Conservation (phyloP, 371 early-diverging fungal species). For the Chytridium lagenaria region DNA sequence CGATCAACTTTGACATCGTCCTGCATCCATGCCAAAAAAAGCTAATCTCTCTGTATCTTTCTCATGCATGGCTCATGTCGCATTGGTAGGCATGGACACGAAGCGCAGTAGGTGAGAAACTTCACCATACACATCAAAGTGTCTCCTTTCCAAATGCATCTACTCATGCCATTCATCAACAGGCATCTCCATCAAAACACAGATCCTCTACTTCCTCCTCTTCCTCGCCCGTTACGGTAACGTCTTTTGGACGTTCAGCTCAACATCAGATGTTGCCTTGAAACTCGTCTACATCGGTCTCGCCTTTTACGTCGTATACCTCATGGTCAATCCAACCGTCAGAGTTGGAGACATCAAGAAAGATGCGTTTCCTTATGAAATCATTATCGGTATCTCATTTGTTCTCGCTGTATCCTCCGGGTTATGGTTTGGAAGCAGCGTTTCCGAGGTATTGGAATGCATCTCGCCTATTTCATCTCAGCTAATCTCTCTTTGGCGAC, state of each 20-base stretch:
- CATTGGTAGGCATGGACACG: slow-evolving; percentile 3
- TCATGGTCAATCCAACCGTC: background rate
- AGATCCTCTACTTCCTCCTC: slow-evolving; percentile 17
- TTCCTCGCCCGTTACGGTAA: slow-evolving; percentile 7
- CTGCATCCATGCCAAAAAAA: too few relatives aligned
- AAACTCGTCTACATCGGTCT: slow-evolving; percentile 18
- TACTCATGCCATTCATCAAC: background rate
- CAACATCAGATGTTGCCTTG: background rate
- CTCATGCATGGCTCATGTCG: background rate
- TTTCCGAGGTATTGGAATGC: background rate
- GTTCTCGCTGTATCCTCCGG: background rate
- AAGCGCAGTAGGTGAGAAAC: slow-evolving; percentile 13
- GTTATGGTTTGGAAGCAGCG: background rate
- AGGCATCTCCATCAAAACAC: slow-evolving; percentile 9
- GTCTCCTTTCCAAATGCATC: background rate
- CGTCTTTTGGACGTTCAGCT: slow-evolving; percentile 11
- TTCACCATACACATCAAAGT: too few relatives aligned
- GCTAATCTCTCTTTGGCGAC: background rate
- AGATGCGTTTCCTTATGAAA: slow-evolving; percentile 19
- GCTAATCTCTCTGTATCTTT: background rate
- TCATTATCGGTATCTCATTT: background rate
- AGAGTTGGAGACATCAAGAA: slow-evolving; percentile 10
- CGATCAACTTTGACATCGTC: too few relatives aligned
- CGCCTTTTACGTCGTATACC: slow-evolving; percentile 15
- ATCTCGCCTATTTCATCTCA: background rate